Base-by-base conservation (phyloP, 345 rosid genomes). In the Eucalyptus sideroxylon region DNA sequence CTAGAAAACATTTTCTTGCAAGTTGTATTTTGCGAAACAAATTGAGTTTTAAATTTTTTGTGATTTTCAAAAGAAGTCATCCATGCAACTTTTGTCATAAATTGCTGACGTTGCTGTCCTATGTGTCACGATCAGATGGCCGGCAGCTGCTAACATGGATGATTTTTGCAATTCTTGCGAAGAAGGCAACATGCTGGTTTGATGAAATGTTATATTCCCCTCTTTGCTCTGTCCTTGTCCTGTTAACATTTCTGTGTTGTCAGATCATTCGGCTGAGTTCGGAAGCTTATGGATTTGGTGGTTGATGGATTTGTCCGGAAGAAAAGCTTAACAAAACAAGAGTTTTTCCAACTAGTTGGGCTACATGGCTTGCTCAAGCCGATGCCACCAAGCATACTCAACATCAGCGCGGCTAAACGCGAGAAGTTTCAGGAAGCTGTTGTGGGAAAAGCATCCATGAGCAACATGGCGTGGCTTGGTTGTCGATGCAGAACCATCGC, bases 321-420 rank as follows among this genome's bases (percentile, higher is more conserved):
- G 95, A 96, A 96, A 86, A 95, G 95, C 89, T 93, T 96, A 91
- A 91, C 96, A 16, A 96, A 96, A 91, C 95, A 96, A 91, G 98
- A 96, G 87, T 96, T 96, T 91, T 89, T 92, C 91, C 89, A 89
- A 67, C 95, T 95, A 24, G 96, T 97, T 60, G 96, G 95, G 91
- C 91, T 94, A 87, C 95, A 95, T 92, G 98, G 98, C 81, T 93
- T 90, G 21, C 87, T 95, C 23, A 88, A 93, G 88, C 94, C 96
- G 14, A 80, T 90, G 92, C 96, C 98, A 12, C 97, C 95, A 47
- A 95, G 93, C 91, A 91, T 96, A 59, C 86, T 96, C 27, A 97
- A 96, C 91, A 88, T 96, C 88, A 93, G 99, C 90, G 93, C 90
- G n/a, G 95, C 91, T 89, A 95, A 93, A 92, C 95, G 95, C 51